Evolutionary conservation across 352 stramenopile species (phyloP), one percentile per base, ranked within the genome.

Genomic region (Phytophthora idaei): DNA sequence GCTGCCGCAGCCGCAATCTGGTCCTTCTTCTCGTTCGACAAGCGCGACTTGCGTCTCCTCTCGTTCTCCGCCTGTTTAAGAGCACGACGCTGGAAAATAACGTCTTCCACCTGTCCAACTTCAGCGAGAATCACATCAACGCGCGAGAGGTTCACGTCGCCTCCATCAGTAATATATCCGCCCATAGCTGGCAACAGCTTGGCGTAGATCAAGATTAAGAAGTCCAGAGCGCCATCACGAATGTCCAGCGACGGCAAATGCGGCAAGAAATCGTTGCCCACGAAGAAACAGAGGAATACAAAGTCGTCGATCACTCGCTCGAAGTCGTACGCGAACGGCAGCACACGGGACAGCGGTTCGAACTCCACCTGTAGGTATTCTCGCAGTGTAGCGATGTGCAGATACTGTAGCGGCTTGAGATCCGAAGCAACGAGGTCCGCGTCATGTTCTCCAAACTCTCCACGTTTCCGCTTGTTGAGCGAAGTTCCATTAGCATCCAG

Each of bases 261-360:
- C 39, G 97, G 98, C 61, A 99, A 78, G 78, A 99, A 99, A 87
- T 99, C 98, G 83, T 99, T 99, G 1, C 97, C 97, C 2, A 99
- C 97, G 73, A 99, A 99, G 80, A 99, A 99, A 80, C 97, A 99
- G 39, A 99, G 78, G 79, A 99, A 99, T 9, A 99, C 97, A 77
- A 99, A 98, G 81, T 99, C 98, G 78, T 99, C 98, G 36, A 99
- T 78, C n/a, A 99, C 70, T 58, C 97, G 83, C 82, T 99, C 97
- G 49, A 99, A 98, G 68, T 99, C 91, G 76, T 98, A 99, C 53
- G 80, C 61, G 78, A 99, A 99, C 21, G 96, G 93, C 12, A 98
- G 67, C 34, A 87, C 82, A 17, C 56, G 57, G 1, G 85, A 78
- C 14, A 95, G 61, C 0, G 85, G 85, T 70, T 93, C 80, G 76